Conservation (phyloP, 805 yeast genomes). For the Diddensiella caesifluorescens region DNA sequence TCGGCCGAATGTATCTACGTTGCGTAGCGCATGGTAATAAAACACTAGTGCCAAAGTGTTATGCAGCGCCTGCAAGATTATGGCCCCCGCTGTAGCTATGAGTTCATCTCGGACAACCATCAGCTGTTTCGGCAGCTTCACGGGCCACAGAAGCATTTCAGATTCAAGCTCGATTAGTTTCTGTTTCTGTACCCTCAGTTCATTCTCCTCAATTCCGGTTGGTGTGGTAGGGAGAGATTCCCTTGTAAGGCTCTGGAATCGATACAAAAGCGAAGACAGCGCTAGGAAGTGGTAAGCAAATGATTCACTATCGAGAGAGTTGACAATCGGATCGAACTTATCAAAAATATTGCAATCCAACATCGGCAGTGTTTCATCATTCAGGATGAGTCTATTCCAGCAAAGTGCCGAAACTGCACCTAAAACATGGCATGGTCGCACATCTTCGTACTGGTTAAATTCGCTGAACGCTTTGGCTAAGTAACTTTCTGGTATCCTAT, state of each 20-base stretch:
- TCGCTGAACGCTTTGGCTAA: slow-evolving; percentile 5
- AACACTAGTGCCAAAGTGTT: slow-evolving; percentile 15
- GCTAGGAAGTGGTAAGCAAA: slow-evolving; percentile 14
- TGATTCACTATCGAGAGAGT: slow-evolving; percentile 6
- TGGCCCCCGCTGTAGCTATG: slow-evolving; percentile 17
- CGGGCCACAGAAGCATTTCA: slow-evolving; percentile 19
- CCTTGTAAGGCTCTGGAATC: slow-evolving; percentile 3
- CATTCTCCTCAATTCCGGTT: neutral
- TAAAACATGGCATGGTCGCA: slow-evolving; percentile 1
- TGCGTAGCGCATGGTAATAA: slow-evolving; percentile 9
- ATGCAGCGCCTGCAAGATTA: slow-evolving; percentile 17
- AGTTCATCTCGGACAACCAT: slow-evolving; percentile 19
- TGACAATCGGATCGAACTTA: slow-evolving; percentile 1
- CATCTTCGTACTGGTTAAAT: neutral
- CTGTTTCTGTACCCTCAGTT: slow-evolving; percentile 5
- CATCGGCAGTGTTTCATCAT: neutral
- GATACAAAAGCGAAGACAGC: slow-evolving; percentile 11
- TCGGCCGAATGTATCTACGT: slow-evolving; percentile 8
- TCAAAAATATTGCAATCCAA: slow-evolving; percentile 2
- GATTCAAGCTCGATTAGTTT: slow-evolving; percentile 12
- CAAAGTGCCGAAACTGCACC: slow-evolving; percentile 11
- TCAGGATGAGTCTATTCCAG: slow-evolving; percentile 10
- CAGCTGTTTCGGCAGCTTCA: slow-evolving; percentile 14
- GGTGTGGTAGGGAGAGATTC: neutral
- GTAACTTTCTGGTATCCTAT: slow-evolving; percentile 1